Base-by-base conservation (phyloP, 306 rosid genomes). In the Echinosophora koreensis region DNA sequence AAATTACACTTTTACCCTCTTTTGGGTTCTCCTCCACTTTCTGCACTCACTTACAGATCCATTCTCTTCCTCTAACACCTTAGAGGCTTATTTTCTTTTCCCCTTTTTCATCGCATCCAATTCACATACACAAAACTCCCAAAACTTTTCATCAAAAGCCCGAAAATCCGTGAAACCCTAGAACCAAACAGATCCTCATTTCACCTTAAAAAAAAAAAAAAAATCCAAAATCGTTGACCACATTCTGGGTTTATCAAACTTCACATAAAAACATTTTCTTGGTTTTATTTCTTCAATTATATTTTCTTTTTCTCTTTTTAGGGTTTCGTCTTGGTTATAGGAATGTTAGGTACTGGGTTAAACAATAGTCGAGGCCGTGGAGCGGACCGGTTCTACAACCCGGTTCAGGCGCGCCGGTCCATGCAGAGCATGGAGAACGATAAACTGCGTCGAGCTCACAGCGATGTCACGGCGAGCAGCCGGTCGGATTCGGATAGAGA, bases 261-360 rank as follows among this genome's bases (percentile, higher is more conserved):
- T 2, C 74, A 59, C 47, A 13, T 16, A 7, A 3, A 10, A 2
- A 3, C 11, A 10, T 2, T 9, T 44, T 41, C 15, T 11, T 5
- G 14, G 66, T 47, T 37, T 18, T 30, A 18, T 32, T 58, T 67
- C 32, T 22, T 30, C 1, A 49, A 0, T 4, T n/a, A n/a, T 51
- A n/a, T 5, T n/a, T 51, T 8, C 4, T 9, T 41, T 10, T 46
- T 14, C 2, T 30, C 5, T 32, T 51, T n/a, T 2, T 6, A 5
- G 6, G 4, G 18, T 61, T 62, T 35, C 28, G 12, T 18, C 54
- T 78, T 17, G 13, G 17, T 14, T 66, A 8, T 34, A 79, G 39
- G 62, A 73, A 90, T 90, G 91, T 78, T 76, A 69, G 89, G 89
- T 15, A 55, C 91, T 35, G 88, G 92, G n/a, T 82, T 86, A 30